A percentile compares a stretch with the other conserved stretches of the same genome.
Conservation (phyloP, 768 basidiomycete species). For the Fomitopsis pulvina region DNA sequence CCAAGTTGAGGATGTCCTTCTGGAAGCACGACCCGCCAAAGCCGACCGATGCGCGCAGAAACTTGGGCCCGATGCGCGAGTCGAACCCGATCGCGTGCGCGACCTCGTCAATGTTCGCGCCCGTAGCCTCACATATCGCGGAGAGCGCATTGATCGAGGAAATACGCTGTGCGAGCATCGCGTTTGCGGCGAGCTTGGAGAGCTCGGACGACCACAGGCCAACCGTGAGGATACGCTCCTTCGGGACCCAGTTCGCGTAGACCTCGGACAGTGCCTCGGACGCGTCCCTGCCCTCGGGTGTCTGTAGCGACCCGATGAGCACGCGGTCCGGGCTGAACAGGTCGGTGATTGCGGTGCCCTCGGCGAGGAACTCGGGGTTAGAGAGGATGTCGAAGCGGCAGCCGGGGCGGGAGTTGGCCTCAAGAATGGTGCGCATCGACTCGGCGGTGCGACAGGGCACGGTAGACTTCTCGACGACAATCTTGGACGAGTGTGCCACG, state of each 20-base stretch:
- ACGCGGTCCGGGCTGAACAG: slow-evolving; percentile 91
- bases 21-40: slow-evolving; percentile 99
- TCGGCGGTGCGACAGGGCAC: slow-evolving; percentile 98
- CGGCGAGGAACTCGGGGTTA: slow-evolving; percentile 98
- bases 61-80: slow-evolving; percentile 88
- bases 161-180: slow-evolving; percentile 98
- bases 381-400: slow-evolving; percentile 96
- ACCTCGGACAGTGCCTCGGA: slow-evolving; percentile 71
- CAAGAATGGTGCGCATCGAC: slow-evolving; percentile 98
- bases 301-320: slow-evolving; percentile 93
- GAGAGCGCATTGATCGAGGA: slow-evolving; percentile 97
- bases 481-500: slow-evolving; percentile 87
- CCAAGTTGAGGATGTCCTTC: slow-evolving; percentile 98
- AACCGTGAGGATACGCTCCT: slow-evolving; percentile 80
- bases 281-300: slow-evolving; percentile 76
- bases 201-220: slow-evolving; percentile 99
- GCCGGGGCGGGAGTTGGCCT: slow-evolving; percentile 92
- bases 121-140: slow-evolving; percentile 97
- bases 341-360: slow-evolving; percentile 93
- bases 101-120: slow-evolving; percentile 98
- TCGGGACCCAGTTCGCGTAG: slow-evolving; percentile 96
- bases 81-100: slow-evolving; percentile 92
- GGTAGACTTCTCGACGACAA: slow-evolving; percentile 99
- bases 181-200: slow-evolving; percentile 97
- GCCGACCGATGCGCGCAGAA: slow-evolving; percentile 92